A percentile compares a stretch with the other conserved stretches of the same genome.
phyloP scores from a whole-genome alignment of 345 rosid genomes.

The Cochlearia excelsa region DNA sequence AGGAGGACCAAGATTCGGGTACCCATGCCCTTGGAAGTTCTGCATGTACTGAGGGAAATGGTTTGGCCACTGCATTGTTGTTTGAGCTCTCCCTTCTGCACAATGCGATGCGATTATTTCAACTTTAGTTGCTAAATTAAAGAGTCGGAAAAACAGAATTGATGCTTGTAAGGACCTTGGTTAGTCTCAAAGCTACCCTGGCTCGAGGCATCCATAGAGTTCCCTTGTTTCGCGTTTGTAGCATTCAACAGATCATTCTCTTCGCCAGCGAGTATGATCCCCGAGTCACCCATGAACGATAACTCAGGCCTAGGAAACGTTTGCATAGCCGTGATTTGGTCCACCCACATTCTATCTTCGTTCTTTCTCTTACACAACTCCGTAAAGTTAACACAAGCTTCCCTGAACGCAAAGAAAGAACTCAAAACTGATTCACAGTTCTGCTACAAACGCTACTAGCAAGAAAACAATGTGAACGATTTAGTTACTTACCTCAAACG shows the following conservation, averaged over 20 bases:
- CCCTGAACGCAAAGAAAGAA: conserved; percentile 42
- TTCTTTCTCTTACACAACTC: conserved; percentile 94
- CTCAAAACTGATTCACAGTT: background rate
- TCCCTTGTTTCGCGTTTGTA: conserved; percentile 38
- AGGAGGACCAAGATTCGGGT: conserved; percentile 56
- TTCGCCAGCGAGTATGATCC: conserved; percentile 72
- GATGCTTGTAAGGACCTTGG: conserved; percentile 45
- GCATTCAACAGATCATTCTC: conserved; percentile 49
- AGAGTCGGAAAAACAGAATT: background rate
- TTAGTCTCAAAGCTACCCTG: conserved; percentile 54
- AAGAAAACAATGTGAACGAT: conserved; percentile 1
- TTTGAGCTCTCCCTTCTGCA: conserved; percentile 43
- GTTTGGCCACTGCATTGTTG: conserved; percentile 70
- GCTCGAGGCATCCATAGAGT: conserved; percentile 49
- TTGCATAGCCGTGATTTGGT: conserved; percentile 91
- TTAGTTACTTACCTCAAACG: conserved; percentile 66
- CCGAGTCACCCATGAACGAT: conserved; percentile 73
- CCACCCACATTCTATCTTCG: conserved; percentile 90
- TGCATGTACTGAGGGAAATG: conserved; percentile 75
- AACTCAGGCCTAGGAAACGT: conserved; percentile 69
- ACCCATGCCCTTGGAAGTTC: conserved; percentile 66
- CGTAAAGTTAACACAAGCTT: conserved; percentile 85
- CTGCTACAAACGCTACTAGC: background rate
- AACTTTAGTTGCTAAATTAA: background rate
- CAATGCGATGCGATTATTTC: background rate